Base-by-base conservation (phyloP, 108 stramenopile species). In the Phaeodactylum tricornutum region DNA sequence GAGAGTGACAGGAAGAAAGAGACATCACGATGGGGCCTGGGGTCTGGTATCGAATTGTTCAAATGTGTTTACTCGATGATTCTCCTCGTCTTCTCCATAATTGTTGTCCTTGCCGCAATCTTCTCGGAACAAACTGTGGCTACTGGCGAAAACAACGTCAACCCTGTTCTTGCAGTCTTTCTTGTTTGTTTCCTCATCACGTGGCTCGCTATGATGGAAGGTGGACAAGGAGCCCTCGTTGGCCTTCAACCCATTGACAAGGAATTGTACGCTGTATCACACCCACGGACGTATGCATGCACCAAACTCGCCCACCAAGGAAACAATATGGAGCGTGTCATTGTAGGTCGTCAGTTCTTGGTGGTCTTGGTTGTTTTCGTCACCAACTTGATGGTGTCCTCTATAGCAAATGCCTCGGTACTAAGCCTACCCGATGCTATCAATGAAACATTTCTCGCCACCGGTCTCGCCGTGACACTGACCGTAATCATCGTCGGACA, bases 121-220 rank as follows among this genome's bases (percentile, higher is more conserved):
- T 63, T 72, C 31, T 56, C 57, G 16, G 52, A 62, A 29, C 51
- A 68, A 53, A 78, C 81, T 8, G 45, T 58, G 0, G 43, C 57
- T 19, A 59, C 75, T 7, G 58, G 59, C 21, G 53, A 55, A 28
- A 39, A 55, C 21, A 63, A 53, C 42, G 50, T 71, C 27, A 75
- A 64, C n/a, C 62, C 71, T 14, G 47, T 61, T 24, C 62, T 68
- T 7, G 64, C 73, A 2, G 55, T 80, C 23, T 27, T 55, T 27
- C 16, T 80, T 12, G 54, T 81, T 39, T 80, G 70, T 53, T 42
- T 64, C n/a, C 49, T 67, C 17, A 40, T 87, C 5, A 17, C 66
- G 0, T 82, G 78, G 78, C 56, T 87, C 27, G 74, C 64, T 5
- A 56, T 78, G 55, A 66, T 82, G 53, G 85, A 87, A 56, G 85